These are phyloP conservation scores for Chrysanthemum makinoi DNA, from an alignment of 129 eudicot species.

Conservation along the genomic window DNA sequence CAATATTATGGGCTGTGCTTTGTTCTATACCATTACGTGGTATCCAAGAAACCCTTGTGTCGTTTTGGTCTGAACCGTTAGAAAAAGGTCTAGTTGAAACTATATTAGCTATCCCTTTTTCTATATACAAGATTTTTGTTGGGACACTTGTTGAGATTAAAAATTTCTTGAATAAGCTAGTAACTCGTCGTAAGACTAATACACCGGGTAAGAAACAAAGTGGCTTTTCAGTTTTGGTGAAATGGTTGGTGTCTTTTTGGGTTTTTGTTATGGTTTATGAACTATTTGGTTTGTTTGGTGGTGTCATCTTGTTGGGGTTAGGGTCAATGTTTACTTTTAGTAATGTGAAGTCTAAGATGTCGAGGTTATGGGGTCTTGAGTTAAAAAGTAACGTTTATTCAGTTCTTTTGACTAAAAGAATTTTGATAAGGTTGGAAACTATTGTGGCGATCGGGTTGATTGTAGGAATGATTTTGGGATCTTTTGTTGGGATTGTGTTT, in stretches of 20 bases:
- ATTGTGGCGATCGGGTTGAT: constrained; percentile 87
- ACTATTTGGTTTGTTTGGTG: constrained; percentile 60
- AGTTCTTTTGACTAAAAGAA: constrained; percentile 65
- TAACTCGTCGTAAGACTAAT: constrained; percentile 40
- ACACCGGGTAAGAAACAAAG: constrained; percentile 35
- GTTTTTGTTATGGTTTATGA: constrained; percentile 85
- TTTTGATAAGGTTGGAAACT: constrained; percentile 63
- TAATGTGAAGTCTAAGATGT: constrained; percentile 65
- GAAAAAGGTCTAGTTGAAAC: constrained; percentile 74
- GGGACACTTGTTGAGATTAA: constrained; percentile 75
- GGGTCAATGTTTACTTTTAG: constrained; percentile 72
- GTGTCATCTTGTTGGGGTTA: constrained; percentile 45
- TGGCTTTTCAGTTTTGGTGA: constrained; percentile 57
- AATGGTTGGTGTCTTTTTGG: constrained; percentile 90
- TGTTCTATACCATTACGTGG: constrained; percentile 92
- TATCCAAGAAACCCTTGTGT: constrained; percentile 75
- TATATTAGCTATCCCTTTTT: constrained; percentile 66
- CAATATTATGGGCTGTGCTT: constrained; percentile 86
- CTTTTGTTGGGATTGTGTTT: constrained; percentile 56
- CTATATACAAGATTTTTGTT: constrained; percentile 62
- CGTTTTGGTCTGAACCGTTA: constrained; percentile 83
- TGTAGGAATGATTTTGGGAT: constrained; percentile 69
- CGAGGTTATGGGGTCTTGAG: constrained; percentile 56
- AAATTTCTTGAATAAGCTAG: constrained; percentile 30
- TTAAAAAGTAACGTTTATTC: constrained; percentile 36